A percentile compares a stretch with the other conserved stretches of the same genome.
phyloP scores from a whole-genome alignment of 257 asterid genomes.

The Nicotiana tabacum region DNA sequence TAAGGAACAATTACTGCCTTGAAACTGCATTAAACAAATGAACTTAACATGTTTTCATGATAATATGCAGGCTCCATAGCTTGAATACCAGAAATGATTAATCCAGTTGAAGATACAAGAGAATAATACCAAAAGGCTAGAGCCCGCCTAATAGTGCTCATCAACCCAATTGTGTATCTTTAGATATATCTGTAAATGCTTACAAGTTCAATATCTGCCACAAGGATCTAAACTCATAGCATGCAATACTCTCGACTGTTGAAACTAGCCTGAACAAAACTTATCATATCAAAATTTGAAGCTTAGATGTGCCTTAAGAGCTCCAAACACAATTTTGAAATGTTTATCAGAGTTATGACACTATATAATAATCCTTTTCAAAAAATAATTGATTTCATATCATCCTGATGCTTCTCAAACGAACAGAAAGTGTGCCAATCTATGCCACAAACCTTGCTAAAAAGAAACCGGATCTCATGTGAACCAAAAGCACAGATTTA shows the following conservation, averaged over 20 bases:
- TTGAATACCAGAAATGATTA: not conserved
- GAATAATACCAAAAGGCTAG: not conserved
- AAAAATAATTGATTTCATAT: not conserved
- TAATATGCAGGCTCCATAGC: not conserved
- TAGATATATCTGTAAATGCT: not conserved
- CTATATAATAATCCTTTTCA: not conserved
- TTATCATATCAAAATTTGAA: not conserved
- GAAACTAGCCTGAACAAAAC: not conserved
- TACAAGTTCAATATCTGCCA: not conserved
- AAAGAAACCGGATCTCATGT: not conserved
- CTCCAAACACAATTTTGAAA: not conserved
- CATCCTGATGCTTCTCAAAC: not conserved
- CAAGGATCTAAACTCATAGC: constrained; percentile 4
- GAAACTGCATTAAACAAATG: not conserved
- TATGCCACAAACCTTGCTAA: not conserved
- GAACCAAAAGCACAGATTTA: not conserved
- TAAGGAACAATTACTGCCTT: not conserved
- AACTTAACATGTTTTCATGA: not conserved
- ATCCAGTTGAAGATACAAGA: not conserved
- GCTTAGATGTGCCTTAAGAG: not conserved
- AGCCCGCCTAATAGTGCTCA: not conserved
- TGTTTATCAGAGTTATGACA: not conserved
- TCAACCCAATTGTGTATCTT: not conserved
- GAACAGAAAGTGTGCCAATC: not conserved
- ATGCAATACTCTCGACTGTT: not conserved